Evolutionary conservation across 208 protist genomes (phyloP).

Genomic region (Leishmania major): DNA sequence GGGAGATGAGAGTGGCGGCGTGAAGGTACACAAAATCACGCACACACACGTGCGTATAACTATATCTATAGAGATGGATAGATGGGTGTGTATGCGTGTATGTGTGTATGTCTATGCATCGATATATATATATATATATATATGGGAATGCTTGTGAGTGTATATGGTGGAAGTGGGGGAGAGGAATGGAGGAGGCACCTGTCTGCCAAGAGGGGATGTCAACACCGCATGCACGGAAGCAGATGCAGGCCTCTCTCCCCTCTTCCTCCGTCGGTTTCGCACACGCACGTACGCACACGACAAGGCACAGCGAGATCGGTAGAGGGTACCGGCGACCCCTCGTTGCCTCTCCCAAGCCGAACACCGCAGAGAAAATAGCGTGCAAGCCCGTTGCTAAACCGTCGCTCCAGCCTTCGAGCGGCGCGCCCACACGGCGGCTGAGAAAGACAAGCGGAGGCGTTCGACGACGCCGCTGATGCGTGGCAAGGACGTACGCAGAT

Average conservation of each 20-base stretch:
- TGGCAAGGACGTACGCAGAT: neutral
- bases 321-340: neutral
- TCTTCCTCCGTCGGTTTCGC: neutral
- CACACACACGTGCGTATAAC: neutral
- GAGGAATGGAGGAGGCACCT: neutral
- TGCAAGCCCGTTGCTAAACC: neutral
- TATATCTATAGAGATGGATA: no score
- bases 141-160: neutral
- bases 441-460: neutral
- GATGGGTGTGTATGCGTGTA: no score
- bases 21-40: neutral
- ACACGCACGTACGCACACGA: neutral
- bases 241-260: neutral
- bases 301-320: neutral
- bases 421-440: neutral
- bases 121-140: neutral
- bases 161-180: neutral
- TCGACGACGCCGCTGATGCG: neutral
- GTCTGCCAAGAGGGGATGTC: neutral
- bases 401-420: neutral
- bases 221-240: neutral
- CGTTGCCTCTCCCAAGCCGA: neutral
- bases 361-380: neutral
- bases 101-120: neutral
- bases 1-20: neutral